These are phyloP conservation scores for Colletotrichum sp. DNA, from an alignment of 2,329 filamentous ascomycete genomes.

Conservation along the genomic window DNA sequence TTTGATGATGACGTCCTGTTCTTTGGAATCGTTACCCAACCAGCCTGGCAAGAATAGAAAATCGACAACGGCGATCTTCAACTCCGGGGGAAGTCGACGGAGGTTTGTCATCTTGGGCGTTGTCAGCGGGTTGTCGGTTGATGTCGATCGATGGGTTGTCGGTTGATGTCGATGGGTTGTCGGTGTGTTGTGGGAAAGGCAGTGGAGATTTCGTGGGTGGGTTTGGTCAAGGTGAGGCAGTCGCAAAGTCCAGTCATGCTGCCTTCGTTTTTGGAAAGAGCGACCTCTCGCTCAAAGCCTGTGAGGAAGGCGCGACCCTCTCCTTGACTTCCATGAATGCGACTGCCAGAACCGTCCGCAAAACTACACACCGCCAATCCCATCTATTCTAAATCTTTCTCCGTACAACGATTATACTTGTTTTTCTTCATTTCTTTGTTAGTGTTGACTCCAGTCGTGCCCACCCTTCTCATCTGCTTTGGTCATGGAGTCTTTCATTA, in stretches of 20 bases:
- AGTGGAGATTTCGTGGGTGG: not conserved
- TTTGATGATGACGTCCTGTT: not conserved
- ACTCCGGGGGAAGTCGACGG: not conserved
- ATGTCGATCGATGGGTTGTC: not conserved
- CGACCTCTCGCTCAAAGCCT: not conserved
- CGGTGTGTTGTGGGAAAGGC: not conserved
- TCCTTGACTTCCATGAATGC: not conserved
- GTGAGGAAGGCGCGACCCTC: not conserved
- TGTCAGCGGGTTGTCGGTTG: not conserved
- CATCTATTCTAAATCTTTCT: not conserved
- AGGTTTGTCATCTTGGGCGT: not conserved
- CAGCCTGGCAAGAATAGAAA: not conserved
- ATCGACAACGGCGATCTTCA: not conserved
- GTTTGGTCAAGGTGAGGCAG: not conserved
- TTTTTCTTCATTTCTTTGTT: not conserved
- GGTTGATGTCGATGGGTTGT: not conserved
- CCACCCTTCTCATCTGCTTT: not conserved
- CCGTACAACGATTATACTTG: not conserved
- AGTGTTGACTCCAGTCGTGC: not conserved
- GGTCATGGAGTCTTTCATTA: not conserved
- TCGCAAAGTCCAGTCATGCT: not conserved
- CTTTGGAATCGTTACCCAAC: not conserved
- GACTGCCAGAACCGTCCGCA: not conserved
- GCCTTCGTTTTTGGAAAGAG: not conserved
- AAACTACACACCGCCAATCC: too few species aligned